Conservation (phyloP, 176 grass and related monocot species). For the Ensete ventricosum region DNA sequence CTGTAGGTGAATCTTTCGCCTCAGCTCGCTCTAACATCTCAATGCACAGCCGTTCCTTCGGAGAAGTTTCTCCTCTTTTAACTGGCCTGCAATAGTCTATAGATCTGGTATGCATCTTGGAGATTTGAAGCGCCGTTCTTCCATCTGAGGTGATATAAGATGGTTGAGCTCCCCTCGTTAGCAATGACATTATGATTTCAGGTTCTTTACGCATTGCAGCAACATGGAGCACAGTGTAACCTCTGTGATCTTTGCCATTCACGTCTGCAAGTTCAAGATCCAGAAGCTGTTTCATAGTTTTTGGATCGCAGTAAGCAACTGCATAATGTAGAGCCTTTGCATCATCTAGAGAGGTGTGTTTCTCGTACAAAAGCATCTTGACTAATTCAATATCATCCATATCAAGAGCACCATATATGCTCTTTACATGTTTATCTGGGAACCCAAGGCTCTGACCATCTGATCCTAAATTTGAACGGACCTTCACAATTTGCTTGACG, state of each 20-base stretch:
- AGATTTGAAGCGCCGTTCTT: conserved; percentile 9
- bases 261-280: conserved; percentile 8
- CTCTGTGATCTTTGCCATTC: conserved; percentile 4
- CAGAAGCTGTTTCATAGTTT: conserved; percentile 8
- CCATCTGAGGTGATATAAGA: not conserved
- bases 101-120: conserved; percentile 4
- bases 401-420: conserved; percentile 10
- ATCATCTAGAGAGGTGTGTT: conserved; percentile 1
- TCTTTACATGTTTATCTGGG: not conserved
- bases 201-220: conserved; percentile 17
- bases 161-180: conserved; percentile 9
- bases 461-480: not conserved
- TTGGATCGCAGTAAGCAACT: not conserved
- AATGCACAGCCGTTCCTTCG: not conserved
- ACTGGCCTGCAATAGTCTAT: not conserved
- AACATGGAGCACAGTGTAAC: conserved; percentile 7
- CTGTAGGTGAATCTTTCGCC: not conserved
- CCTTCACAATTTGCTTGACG: not conserved
- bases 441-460: not conserved
- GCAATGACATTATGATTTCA: conserved; percentile 7
- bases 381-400: conserved; percentile 11
- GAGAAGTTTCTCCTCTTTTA: not conserved
- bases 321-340: conserved; percentile 18
- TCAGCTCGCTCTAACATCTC: conserved; percentile 10
- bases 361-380: not conserved